phyloP scores from a whole-genome alignment of 306 rosid genomes.

The Chamaecrista fasciculata region DNA sequence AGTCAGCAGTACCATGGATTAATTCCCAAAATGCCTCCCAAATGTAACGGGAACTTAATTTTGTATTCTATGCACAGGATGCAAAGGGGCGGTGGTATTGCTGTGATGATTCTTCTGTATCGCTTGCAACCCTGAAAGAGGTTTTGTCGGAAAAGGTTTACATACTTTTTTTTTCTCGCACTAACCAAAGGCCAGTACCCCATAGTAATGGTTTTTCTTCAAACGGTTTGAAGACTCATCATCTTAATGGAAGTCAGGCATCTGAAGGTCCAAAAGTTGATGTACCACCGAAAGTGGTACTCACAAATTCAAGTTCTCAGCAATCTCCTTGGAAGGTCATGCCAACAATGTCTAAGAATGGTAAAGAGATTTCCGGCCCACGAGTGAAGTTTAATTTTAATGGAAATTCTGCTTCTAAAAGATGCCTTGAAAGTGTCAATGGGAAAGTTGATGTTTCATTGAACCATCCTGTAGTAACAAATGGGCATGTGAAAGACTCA shows the following conservation, averaged over 20 bases:
- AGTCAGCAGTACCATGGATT: background rate
- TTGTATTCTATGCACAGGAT: constrained; percentile 57
- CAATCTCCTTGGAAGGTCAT: constrained; percentile 56
- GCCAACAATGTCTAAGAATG: constrained; percentile 45
- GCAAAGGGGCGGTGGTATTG: constrained; percentile 91
- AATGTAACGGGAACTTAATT: constrained; percentile 17
- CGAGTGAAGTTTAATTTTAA: constrained; percentile 53
- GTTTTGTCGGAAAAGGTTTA: constrained; percentile 95
- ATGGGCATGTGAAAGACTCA: constrained; percentile 50
- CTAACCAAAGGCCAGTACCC: constrained; percentile 66
- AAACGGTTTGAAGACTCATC: constrained; percentile 61
- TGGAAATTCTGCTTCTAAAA: constrained; percentile 57
- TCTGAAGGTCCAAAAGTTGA: constrained; percentile 48
- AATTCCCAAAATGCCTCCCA: background rate
- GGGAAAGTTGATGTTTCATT: constrained; percentile 51
- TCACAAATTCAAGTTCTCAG: constrained; percentile 43
- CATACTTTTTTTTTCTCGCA: constrained; percentile 88
- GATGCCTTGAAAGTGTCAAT: constrained; percentile 44
- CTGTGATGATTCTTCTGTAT: constrained; percentile 83
- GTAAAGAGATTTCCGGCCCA: constrained; percentile 46
- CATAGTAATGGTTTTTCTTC: constrained; percentile 42
- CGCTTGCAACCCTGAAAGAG: constrained; percentile 74
- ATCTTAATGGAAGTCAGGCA: constrained; percentile 65
- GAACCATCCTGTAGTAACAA: constrained; percentile 42
- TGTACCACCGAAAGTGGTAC: constrained; percentile 43